phyloP scores from a whole-genome alignment of 73 alveolate genomes.

The Loxodes magnus region DNA sequence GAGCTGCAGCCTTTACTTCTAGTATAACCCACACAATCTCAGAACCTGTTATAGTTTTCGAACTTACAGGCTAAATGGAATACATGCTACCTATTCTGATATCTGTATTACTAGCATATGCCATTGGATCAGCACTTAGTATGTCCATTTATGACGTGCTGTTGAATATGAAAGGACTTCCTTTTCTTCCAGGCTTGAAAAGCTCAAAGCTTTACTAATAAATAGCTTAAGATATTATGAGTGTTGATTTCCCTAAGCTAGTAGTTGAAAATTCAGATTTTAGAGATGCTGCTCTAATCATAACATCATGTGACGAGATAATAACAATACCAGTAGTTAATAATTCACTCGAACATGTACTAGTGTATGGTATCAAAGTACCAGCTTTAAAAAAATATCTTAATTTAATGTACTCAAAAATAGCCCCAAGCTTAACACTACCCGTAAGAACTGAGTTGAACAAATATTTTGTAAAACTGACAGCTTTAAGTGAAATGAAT shows the following conservation, averaged over 20 bases:
- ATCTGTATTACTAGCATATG: constrained; percentile 59
- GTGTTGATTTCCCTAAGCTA: background rate
- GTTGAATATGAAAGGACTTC: constrained; percentile 67
- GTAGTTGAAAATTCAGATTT: constrained; percentile 15
- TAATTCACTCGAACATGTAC: background rate
- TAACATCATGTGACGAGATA: background rate
- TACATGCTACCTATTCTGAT: constrained; percentile 61
- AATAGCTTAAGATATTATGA: constrained; percentile 71
- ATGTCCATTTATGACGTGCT: constrained; percentile 72
- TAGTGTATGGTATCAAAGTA: background rate
- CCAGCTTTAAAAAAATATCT: background rate
- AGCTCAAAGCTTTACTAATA: constrained; percentile 39
- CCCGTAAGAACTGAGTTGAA: no score
- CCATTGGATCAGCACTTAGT: constrained; percentile 56
- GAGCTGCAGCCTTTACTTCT: constrained; percentile 79
- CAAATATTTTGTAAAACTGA: background rate
- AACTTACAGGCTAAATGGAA: constrained; percentile 62
- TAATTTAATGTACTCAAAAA: no score
- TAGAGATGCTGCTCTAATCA: background rate
- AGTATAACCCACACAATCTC: constrained; percentile 79
- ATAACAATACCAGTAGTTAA: background rate
- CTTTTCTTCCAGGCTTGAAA: constrained; percentile 69
- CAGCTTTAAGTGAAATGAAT: background rate
- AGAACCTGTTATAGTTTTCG: constrained; percentile 80
- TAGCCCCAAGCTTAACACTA: no score